These are phyloP conservation scores for Metschnikowia koreensis DNA, from an alignment of 805 yeast species.

Conservation along the genomic window DNA sequence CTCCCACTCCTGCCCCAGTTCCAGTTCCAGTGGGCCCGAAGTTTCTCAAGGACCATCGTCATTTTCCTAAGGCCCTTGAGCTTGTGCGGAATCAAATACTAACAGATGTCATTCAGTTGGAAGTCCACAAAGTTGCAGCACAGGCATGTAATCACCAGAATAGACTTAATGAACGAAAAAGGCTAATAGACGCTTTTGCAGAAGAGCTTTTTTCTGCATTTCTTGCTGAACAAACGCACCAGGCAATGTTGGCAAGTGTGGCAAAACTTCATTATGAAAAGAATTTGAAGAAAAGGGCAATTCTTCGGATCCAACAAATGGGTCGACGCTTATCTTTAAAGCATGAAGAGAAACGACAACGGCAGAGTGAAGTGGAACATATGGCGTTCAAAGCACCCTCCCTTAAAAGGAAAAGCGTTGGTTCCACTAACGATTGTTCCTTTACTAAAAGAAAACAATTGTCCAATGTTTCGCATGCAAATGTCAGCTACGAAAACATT, in stretches of 20 bases:
- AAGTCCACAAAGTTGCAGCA: slow-evolving; percentile 25
- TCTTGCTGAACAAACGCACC: slow-evolving; percentile 53
- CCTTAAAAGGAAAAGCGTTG: slow-evolving; percentile 17
- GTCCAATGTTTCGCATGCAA: not conserved
- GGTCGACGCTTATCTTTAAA: slow-evolving; percentile 27
- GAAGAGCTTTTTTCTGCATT: slow-evolving; percentile 59
- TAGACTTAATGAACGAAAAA: slow-evolving; percentile 19
- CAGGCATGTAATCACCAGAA: slow-evolving; percentile 25
- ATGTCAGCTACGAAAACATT: not conserved
- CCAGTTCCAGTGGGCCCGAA: not conserved
- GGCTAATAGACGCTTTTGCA: slow-evolving; percentile 39
- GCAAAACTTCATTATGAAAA: slow-evolving; percentile 44
- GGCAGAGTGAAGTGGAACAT: slow-evolving; percentile 30
- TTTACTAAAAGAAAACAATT: not conserved
- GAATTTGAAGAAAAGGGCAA: slow-evolving; percentile 26
- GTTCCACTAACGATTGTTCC: not conserved
- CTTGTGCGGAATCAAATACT: slow-evolving; percentile 24
- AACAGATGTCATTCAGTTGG: slow-evolving; percentile 23
- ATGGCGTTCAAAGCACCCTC: slow-evolving; percentile 24
- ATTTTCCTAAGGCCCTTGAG: slow-evolving; percentile 28
- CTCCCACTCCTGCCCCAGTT: not conserved
- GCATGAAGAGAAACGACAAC: slow-evolving; percentile 28
- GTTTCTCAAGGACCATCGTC: slow-evolving; percentile 19
- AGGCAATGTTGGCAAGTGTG: slow-evolving; percentile 38
- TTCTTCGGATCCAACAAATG: slow-evolving; percentile 30